A percentile compares a stretch with the other conserved stretches of the same genome.
phyloP scores from a whole-genome alignment of 805 yeast species.

The Candida sanyiensis region DNA sequence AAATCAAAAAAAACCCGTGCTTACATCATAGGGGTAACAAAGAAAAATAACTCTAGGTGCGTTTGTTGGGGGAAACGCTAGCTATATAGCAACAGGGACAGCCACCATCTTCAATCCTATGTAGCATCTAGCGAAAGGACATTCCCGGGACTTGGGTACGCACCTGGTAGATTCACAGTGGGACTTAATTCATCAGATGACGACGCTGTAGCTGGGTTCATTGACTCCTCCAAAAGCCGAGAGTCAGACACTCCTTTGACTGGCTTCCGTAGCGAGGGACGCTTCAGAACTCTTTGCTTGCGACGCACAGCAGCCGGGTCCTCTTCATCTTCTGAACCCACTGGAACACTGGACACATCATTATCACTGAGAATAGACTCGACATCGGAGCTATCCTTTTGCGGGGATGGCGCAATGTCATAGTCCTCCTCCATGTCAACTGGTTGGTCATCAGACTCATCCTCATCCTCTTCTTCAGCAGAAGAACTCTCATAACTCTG shows the following conservation, averaged over 20 bases:
- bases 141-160: slow-evolving; percentile 5
- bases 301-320: slow-evolving; percentile 20
- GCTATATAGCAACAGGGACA: no score
- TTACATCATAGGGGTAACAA: neutral
- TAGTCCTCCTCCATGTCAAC: slow-evolving; percentile 5
- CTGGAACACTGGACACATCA: slow-evolving; percentile 21
- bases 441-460: slow-evolving; percentile 3
- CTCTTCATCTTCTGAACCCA: slow-evolving; percentile 23
- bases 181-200: slow-evolving; percentile 4
- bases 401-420: slow-evolving; percentile 6
- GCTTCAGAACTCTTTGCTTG: slow-evolving; percentile 21
- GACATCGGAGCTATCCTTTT: slow-evolving; percentile 11
- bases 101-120: neutral
- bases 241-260: neutral
- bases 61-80: no score
- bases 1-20: no score
- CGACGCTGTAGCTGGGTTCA: slow-evolving; percentile 4
- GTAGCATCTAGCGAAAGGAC: neutral
- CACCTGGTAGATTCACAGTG: slow-evolving; percentile 7
- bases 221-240: no score
- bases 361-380: slow-evolving; percentile 14
- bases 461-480: slow-evolving; percentile 17
- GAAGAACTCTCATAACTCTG: slow-evolving; percentile 22
- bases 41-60: no score
- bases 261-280: neutral